Evolutionary conservation across 2,329 filamentous ascomycete species (phyloP).

Genomic region (Mariannaea sp.): DNA sequence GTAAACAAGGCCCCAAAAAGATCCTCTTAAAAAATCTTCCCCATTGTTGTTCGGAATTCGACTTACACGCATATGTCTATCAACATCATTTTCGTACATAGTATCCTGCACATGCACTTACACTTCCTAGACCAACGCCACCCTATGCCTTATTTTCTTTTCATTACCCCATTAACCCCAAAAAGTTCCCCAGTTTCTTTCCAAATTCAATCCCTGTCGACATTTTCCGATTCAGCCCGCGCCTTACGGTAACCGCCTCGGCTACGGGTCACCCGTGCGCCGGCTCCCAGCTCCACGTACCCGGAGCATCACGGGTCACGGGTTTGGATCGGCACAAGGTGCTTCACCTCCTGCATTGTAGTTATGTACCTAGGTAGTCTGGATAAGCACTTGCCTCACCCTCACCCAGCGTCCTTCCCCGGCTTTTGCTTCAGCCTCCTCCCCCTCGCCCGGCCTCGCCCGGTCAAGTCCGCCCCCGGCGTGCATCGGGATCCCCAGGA

Average conservation of each 20-base stretch:
- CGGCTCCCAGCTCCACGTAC: constrained; percentile 34
- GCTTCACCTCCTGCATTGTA: too few relatives aligned
- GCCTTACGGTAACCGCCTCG: constrained; percentile 34
- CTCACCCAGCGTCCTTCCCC: constrained; percentile 31
- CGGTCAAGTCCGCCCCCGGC: constrained; percentile 35
- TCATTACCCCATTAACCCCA: constrained; percentile 12
- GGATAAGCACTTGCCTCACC: constrained; percentile 12
- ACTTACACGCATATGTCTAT: constrained; percentile 12
- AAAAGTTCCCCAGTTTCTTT: constrained; percentile 7
- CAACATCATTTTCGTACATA: not conserved
- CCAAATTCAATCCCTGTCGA: constrained; percentile 29
- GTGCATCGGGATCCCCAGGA: constrained; percentile 39
- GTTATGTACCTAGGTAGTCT: too few relatives aligned
- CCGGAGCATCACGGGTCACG: constrained; percentile 40
- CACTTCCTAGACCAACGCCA: constrained; percentile 6
- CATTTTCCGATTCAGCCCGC: constrained; percentile 33
- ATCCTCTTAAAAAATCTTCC: too few relatives aligned
- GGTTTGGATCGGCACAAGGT: constrained; percentile 34
- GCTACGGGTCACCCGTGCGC: constrained; percentile 30
- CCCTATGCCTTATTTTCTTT: constrained; percentile 1
- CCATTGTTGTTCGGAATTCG: not conserved
- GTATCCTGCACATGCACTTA: not conserved
- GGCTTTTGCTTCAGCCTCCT: constrained; percentile 34
- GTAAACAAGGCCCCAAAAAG: not conserved
- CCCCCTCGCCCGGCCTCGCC: constrained; percentile 31